These are phyloP conservation scores for Phytophthora multivora DNA, from an alignment of 352 stramenopile species.

Conservation along the genomic window DNA sequence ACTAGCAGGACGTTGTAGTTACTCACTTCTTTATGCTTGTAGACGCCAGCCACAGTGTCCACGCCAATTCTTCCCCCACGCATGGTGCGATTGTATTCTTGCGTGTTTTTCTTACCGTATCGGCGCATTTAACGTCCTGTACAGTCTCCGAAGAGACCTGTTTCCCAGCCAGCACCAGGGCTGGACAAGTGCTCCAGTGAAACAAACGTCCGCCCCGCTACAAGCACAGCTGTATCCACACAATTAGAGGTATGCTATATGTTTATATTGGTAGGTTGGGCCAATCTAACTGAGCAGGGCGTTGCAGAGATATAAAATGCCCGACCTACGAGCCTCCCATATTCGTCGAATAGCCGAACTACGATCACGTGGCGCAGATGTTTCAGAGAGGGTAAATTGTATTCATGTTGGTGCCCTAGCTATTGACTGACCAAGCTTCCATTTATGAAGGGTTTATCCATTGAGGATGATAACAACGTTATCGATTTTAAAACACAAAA, in stretches of 20 bases:
- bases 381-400: slow-evolving; percentile 30
- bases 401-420: not conserved
- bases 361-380: slow-evolving; percentile 39
- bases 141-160: slow-evolving; percentile 56
- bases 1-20: not conserved
- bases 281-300: not conserved
- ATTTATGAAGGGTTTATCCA: not conserved
- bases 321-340: slow-evolving; percentile 64
- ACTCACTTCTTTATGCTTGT: not conserved
- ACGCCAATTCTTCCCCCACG: slow-evolving; percentile 53
- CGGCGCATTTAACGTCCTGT: too few species aligned
- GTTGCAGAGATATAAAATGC: slow-evolving; percentile 59
- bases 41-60: slow-evolving; percentile 35
- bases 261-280: not conserved
- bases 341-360: slow-evolving; percentile 73
- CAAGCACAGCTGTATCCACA: slow-evolving; percentile 2
- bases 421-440: not conserved
- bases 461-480: slow-evolving; percentile 22
- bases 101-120: not conserved
- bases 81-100: slow-evolving; percentile 46
- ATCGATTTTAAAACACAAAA: slow-evolving; percentile 4
- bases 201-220: slow-evolving; percentile 8
- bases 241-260: slow-evolving; percentile 36
- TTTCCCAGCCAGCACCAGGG: not conserved
- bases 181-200: slow-evolving; percentile 34